phyloP scores from a whole-genome alignment of 352 stramenopile genomes.

The Phytophthora pini region DNA sequence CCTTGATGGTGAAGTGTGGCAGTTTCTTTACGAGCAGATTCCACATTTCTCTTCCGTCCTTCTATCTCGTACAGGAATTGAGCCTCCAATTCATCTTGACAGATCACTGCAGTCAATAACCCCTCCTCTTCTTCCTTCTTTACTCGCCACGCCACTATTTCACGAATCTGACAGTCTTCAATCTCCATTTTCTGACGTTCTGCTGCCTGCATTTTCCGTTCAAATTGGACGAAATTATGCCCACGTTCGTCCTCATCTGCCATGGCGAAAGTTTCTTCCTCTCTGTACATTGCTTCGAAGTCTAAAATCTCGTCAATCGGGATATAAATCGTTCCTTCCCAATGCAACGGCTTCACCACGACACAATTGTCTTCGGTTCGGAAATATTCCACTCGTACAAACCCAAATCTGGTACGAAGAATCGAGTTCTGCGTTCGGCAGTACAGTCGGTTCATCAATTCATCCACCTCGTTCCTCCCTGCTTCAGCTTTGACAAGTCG shows the following conservation, averaged over 20 bases:
- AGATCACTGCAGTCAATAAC: slow-evolving; percentile 34
- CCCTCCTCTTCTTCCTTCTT: slow-evolving; percentile 54
- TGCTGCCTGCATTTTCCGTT: slow-evolving; percentile 24
- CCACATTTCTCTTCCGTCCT: slow-evolving; percentile 22
- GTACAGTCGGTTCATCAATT: slow-evolving; percentile 47
- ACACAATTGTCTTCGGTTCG: slow-evolving; percentile 61
- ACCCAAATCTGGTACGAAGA: slow-evolving; percentile 56
- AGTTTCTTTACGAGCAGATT: slow-evolving; percentile 43
- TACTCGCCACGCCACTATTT: slow-evolving; percentile 43
- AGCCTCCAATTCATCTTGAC: slow-evolving; percentile 45
- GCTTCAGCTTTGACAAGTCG: slow-evolving; percentile 27
- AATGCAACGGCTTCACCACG: slow-evolving; percentile 49
- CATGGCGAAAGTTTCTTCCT: slow-evolving; percentile 63
- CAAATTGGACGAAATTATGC: slow-evolving; percentile 29
- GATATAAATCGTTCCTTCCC: slow-evolving; percentile 64
- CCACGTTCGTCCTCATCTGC: slow-evolving; percentile 40
- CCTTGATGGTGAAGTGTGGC: slow-evolving; percentile 37
- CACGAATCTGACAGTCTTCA: slow-evolving; percentile 50
- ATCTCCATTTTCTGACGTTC: slow-evolving; percentile 47
- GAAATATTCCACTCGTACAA: slow-evolving; percentile 54
- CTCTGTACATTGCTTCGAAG: slow-evolving; percentile 48
- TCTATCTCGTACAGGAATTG: slow-evolving; percentile 64
- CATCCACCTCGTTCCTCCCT: slow-evolving; percentile 24
- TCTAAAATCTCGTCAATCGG: slow-evolving; percentile 49
- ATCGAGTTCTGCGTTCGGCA: slow-evolving; percentile 47